phyloP scores from a whole-genome alignment of 2,329 filamentous ascomycete species.

The Pseudovirgaria hyperparasitica region DNA sequence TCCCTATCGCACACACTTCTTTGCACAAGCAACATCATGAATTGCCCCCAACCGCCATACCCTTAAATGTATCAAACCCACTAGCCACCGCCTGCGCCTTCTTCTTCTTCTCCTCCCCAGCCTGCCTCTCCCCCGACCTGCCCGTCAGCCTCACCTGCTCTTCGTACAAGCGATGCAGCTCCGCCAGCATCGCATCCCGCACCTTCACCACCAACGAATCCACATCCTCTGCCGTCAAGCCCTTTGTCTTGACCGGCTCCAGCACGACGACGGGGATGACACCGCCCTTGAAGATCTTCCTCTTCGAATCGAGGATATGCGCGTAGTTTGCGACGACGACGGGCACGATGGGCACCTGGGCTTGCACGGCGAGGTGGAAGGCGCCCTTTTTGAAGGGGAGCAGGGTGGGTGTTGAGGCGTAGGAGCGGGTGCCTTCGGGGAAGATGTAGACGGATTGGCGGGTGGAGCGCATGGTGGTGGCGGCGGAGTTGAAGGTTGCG shows the following conservation, averaged over 20 bases:
- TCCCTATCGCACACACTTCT: conserved; percentile 10
- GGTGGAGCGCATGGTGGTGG: conserved; percentile 60
- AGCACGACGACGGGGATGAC: conserved; percentile 41
- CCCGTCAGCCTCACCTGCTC: not conserved
- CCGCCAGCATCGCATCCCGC: conserved; percentile 22
- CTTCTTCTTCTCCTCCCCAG: conserved; percentile 1
- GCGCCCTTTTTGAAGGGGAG: conserved; percentile 99
- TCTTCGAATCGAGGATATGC: conserved; percentile 33
- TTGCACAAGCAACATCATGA: conserved; percentile 11
- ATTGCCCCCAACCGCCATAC: not conserved
- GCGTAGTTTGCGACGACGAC: conserved; percentile 44
- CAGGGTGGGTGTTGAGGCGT: conserved; percentile 66
- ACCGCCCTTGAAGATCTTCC: conserved; percentile 28
- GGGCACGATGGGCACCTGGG: conserved; percentile 84
- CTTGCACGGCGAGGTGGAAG: conserved; percentile 90
- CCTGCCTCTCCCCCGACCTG: conserved; percentile 1
- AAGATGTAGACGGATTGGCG: conserved; percentile 68
- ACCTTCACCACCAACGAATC: conserved; percentile 19
- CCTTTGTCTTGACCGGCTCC: conserved; percentile 23
- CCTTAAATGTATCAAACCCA: not conserved
- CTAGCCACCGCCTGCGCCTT: too few species aligned
- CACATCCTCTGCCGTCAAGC: conserved; percentile 20
- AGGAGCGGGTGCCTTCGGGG: conserved; percentile 86
- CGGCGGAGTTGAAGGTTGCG: conserved; percentile 73
- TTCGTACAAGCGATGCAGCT: conserved; percentile 17